Base-by-base conservation (phyloP, 352 stramenopile genomes). In the Blastocystis sp. region DNA sequence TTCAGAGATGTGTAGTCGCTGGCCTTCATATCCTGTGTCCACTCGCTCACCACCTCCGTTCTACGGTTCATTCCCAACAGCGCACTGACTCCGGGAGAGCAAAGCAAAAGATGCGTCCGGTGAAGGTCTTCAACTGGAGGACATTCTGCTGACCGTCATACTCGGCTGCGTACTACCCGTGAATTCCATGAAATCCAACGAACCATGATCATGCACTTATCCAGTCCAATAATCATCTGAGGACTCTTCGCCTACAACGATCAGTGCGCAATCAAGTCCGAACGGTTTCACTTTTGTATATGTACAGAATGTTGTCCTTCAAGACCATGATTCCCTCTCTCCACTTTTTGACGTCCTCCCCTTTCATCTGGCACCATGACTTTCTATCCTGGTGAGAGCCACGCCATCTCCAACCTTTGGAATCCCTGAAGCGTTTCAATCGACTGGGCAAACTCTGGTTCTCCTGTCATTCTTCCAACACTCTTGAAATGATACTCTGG, bases 191-290 rank as follows among this genome's bases (percentile, higher is more conserved):
- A 1, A 4, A 11, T 0, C 6, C 6, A n/a, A n/a, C n/a, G 32
- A 34, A 73, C 61, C 69, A 81, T 81, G 21, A 81, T 61, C 46
- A 81, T 40, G 34, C 69, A 81, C 69, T 81, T 81, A 81, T 81
- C 69, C 51, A 81, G 27, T 0, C 69, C 69, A 61, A 81, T 81
- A 7, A 64, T 21, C 46, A 64, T 44, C 0, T 27, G 24, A 48
- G 69, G 69, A 11, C 40, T 49, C 56, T 81, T 81, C 18, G 69
- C 69, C 69, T 81, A 81, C 8, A 46, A 38, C 32, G 24, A 29
- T 18, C 29, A 63, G 4, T n/a, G 6, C 4, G 9, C 14, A 18
- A 36, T 0, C 18, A 46, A 14, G 42, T 18, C 44, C 3, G n/a
- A 63, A 81, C 69, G 1, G 69, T 65, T 34, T 81, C 69, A 46